A percentile compares a stretch with the other conserved stretches of the same genome.
Conservation (phyloP, 2,329 filamentous ascomycete genomes). For the Pseudogymnoascus sp. region DNA sequence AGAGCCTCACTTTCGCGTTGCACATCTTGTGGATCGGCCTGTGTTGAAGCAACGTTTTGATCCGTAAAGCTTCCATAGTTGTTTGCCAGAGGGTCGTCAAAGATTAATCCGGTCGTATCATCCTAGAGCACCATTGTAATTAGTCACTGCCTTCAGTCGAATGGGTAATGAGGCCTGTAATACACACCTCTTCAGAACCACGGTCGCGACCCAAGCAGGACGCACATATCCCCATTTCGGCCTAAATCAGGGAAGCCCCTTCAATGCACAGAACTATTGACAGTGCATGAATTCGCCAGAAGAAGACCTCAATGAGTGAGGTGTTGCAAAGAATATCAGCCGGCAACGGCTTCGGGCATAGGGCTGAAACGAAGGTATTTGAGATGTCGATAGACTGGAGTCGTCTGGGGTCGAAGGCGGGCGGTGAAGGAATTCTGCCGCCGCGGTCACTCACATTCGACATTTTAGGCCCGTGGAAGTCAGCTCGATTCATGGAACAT, state of each 20-base stretch:
- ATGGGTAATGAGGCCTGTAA: neutral
- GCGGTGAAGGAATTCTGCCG: slow-evolving; percentile 1
- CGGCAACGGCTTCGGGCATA: neutral
- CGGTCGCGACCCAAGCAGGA: slow-evolving; percentile 51
- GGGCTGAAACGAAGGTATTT: neutral
- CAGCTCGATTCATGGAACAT: neutral
- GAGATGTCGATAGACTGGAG: neutral
- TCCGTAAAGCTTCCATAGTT: slow-evolving; percentile 60
- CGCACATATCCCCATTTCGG: slow-evolving; percentile 52
- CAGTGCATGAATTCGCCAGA: neutral
- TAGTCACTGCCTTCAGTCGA: slow-evolving; percentile 9
- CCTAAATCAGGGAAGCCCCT: neutral
- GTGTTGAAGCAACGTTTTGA: slow-evolving; percentile 41
- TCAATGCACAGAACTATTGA: neutral
- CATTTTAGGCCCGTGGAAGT: neutral
- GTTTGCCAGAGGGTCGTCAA: slow-evolving; percentile 52
- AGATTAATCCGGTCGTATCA: slow-evolving; percentile 44
- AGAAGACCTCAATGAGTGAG: neutral
- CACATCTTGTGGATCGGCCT: slow-evolving; percentile 54
- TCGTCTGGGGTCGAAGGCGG: neutral
- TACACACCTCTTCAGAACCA: slow-evolving; percentile 47
- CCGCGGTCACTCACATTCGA: neutral
- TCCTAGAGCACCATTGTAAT: slow-evolving; percentile 17
- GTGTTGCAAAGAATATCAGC: slow-evolving; percentile 1
- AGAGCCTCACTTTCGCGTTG: slow-evolving; percentile 59